Evolutionary conservation across 148 eudicot genomes (phyloP).

Genomic region (Mesembryanthemum crystallinum): DNA sequence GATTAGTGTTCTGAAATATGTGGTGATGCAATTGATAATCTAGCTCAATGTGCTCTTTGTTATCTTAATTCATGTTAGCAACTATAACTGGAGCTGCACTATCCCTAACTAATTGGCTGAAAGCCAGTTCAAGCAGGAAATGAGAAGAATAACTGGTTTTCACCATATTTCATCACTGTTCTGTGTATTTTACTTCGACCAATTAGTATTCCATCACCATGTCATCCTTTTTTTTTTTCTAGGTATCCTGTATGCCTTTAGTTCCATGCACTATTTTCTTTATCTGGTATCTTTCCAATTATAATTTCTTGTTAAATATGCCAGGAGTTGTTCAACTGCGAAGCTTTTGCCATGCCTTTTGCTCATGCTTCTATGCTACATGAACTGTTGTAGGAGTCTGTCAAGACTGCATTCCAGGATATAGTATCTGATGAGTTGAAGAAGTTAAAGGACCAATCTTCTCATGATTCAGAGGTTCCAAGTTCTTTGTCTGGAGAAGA

Average conservation of each 20-base stretch:
- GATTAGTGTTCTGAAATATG: neutral
- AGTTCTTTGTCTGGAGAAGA: conserved; percentile 32
- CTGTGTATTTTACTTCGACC: neutral
- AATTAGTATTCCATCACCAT: neutral
- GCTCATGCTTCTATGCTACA: neutral
- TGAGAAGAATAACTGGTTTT: neutral
- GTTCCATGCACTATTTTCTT: neutral
- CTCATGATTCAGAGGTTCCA: conserved; percentile 26
- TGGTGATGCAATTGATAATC: neutral
- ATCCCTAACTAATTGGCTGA: neutral
- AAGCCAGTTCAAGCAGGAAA: neutral
- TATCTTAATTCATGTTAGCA: neutral
- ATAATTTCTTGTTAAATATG: neutral
- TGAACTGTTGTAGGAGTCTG: conserved; percentile 48
- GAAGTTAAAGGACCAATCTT: conserved; percentile 47
- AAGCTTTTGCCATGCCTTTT: conserved; percentile 2
- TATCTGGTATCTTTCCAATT: neutral
- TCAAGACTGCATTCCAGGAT: conserved; percentile 59
- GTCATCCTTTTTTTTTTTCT: neutral
- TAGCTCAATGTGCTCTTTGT: neutral
- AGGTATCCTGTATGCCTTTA: neutral
- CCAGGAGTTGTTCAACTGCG: neutral
- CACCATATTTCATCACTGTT: too few relatives aligned
- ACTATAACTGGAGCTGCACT: neutral
- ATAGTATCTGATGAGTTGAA: conserved; percentile 77